Conservation (phyloP, 1,139 yeast species). For the Saccharomycopsis hybrid region DNA sequence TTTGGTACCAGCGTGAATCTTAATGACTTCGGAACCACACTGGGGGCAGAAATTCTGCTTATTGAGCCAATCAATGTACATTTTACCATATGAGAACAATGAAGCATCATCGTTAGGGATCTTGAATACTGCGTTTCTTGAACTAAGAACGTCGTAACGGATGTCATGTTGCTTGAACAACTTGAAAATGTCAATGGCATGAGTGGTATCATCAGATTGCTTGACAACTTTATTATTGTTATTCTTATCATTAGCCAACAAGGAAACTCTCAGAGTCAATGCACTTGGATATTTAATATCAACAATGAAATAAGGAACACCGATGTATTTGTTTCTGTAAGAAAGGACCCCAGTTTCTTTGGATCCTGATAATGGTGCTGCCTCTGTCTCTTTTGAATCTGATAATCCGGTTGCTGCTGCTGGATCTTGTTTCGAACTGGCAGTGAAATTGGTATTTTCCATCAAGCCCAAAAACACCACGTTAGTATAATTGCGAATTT, state of each 20-base stretch:
- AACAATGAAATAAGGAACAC: constrained; percentile 72
- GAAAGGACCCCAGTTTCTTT: constrained; percentile 31
- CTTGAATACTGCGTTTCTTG: constrained; percentile 29
- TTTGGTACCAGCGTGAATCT: constrained; percentile 80
- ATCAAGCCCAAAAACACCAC: constrained; percentile 18
- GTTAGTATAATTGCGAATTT: constrained; percentile 12
- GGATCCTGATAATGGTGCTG: constrained; percentile 27
- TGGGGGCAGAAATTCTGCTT: constrained; percentile 81
- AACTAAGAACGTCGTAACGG: constrained; percentile 13
- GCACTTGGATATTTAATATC: constrained; percentile 37
- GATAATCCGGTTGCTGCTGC: background rate
- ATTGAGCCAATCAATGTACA: constrained; percentile 79
- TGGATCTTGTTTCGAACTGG: background rate
- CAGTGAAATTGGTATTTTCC: background rate
- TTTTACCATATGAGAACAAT: constrained; percentile 71
- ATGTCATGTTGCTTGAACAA: background rate
- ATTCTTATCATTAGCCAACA: too few species aligned
- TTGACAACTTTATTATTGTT: too few species aligned
- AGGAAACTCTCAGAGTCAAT: too few species aligned
- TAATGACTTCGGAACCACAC: constrained; percentile 67
- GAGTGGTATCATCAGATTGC: constrained; percentile 1
- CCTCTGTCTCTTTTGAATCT: constrained; percentile 23
- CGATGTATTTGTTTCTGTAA: constrained; percentile 45
- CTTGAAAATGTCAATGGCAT: constrained; percentile 18
- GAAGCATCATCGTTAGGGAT: constrained; percentile 49